Evolutionary conservation across 768 basidiomycete species (phyloP), one percentile per base, ranked within the genome.

Genomic region (Boletus barrowsii): DNA sequence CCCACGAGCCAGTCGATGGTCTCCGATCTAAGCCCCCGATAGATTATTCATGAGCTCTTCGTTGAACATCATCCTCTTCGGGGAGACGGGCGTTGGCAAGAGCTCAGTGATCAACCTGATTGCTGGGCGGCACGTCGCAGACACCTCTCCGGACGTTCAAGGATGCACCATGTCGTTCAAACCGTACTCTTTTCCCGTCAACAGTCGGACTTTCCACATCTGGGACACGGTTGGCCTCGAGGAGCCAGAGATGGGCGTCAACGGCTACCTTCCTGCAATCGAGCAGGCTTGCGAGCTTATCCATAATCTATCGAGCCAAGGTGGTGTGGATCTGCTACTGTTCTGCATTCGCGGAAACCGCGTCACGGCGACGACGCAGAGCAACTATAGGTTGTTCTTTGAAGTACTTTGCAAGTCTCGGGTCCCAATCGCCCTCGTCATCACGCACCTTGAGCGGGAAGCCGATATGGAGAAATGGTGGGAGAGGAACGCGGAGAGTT

Each of bases 21-120:
- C 9, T 6, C 39, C 47, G 60, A 65, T 64, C 64, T 64, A n/a
- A 64, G 22, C 26, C 14, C 11, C 30, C 17, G 33, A 55, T 47
- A 64, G 63, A 51, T 20, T 43, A 47, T 20, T 14, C 58, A 65
- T 67, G 63, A 48, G 51, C 39, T 35, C 58, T 30, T 57, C 60
- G 36, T 46, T 68, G 46, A 79, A 79, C 54, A 64, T 78, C 49
- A 67, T 79, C 40, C 39, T 79, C 2, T 79, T 79, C 51, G 78
- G 78, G 8, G 76, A 78, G 59, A 72, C 73, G 0, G 77, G 77
- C 15, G 57, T 68, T 2, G 68, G 68, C n/a, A 70, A 70, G 60
- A 70, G 70, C 55, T 70, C 68, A 10, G 63, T 70, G 56, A 70
- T 72, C 57, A 70, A 70, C 51, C 53, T 70, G 58, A 64, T 72